Evolutionary conservation across 2,329 filamentous ascomycete genomes (phyloP), one percentile per base, ranked within the genome.

Genomic region (Neoascochyta sp.): DNA sequence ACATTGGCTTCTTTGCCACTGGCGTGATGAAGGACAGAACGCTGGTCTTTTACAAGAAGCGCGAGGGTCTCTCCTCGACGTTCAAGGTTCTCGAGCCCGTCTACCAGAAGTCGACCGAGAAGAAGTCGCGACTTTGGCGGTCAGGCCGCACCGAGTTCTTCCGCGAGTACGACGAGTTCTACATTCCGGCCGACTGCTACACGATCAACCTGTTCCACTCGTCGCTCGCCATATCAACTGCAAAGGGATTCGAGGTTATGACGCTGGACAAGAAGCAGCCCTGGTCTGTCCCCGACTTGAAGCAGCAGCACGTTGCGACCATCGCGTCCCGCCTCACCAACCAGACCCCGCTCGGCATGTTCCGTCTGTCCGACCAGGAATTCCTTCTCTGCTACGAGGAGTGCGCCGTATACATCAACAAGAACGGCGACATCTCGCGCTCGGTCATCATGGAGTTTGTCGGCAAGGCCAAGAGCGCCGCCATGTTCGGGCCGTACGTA

Each of bases 361-460:
- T 98, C 73, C 81, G 89, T 22, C 78, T 98, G 32, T 83, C 85
- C 34, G 92, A 72, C 30, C 56, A 63, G 31, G 64, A 95, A 61
- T 98, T 96, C 65, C 70, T 98, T 15, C 79, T 95, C 27, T 86
- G 85, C 20, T 98, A 96, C 62, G 86, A 93, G 63, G 88, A 95
- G 63, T 96, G 90, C 50, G 92, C 89, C 11, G 89, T 98, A 7
- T 98, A 96, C 55, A 85, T 96, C 57, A 93, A 98, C 70, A 95
- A 96, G 66, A 88, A 96, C 63, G 92, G 92, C 45, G 92, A 98
- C 40, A 87, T 98, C 16, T 90, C 81, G 21, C 83, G 93, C 24
- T 87, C 83, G 16, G 86, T 96, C 36, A 89, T 96, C 54, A 95
- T 98, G 88, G 88, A 96, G 59, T 98, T 96, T 62, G 92, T 94